phyloP scores from a whole-genome alignment of 106 monocot genomes.

The Dactylorhiza incarnata region DNA sequence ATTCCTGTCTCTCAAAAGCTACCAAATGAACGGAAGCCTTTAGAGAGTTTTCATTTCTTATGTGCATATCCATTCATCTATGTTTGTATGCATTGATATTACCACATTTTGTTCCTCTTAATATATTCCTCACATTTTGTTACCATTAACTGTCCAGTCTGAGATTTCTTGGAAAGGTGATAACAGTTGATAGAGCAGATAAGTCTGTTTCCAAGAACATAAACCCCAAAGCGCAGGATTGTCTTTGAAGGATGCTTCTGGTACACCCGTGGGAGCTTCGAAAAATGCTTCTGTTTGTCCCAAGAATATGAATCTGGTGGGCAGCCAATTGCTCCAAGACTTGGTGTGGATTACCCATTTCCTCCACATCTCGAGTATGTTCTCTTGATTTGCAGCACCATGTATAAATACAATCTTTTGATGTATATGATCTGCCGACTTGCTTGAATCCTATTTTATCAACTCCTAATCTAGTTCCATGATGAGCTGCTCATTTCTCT shows the following conservation, averaged over 20 bases:
- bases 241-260: constrained; percentile 10
- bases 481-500: background rate
- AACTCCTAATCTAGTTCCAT: background rate
- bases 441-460: background rate
- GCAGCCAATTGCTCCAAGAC: constrained; percentile 78
- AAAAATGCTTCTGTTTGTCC: constrained; percentile 22
- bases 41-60: background rate
- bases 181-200: constrained; percentile 58
- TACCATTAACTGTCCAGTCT: constrained; percentile 29
- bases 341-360: constrained; percentile 93
- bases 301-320: constrained; percentile 10
- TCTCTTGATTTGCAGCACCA: background rate
- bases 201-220: constrained; percentile 19
- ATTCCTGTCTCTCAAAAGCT: too few species aligned
- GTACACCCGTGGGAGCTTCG: constrained; percentile 3
- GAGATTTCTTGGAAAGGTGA: constrained; percentile 75
- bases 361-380: constrained; percentile 93
- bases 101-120: background rate
- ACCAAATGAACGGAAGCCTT: too few species aligned
- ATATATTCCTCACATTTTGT: background rate
- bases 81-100: background rate
- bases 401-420: background rate
- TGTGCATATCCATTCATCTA: background rate
- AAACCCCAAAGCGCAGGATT: constrained; percentile 17
- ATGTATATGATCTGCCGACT: background rate